Conservation (phyloP, 371 early-diverging fungal species). For the Mucor ambiguus region DNA sequence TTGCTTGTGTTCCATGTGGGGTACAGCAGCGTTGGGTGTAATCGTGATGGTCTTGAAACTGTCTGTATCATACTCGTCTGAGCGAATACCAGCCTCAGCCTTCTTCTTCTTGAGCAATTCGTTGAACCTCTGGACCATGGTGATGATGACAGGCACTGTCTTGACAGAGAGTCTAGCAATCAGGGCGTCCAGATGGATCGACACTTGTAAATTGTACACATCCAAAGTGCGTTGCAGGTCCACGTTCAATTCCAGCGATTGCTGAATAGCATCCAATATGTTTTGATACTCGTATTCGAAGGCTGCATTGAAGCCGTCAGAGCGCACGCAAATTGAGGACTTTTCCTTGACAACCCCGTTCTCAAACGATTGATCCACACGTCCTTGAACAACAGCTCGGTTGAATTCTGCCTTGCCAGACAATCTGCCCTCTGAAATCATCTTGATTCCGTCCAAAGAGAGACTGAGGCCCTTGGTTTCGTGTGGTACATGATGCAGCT, state of each 20-base stretch:
- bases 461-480: constrained; percentile 45
- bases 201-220: constrained; percentile 15
- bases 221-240: constrained; percentile 21
- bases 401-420: constrained; percentile 53
- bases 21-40: neutral
- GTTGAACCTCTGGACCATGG: constrained; percentile 53
- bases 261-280: constrained; percentile 51
- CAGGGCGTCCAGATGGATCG: constrained; percentile 27
- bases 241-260: constrained; percentile 39
- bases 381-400: constrained; percentile 26
- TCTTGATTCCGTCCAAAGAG: constrained; percentile 44
- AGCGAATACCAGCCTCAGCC: constrained; percentile 37
- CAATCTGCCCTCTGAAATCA: constrained; percentile 61
- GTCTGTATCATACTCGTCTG: neutral
- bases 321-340: constrained; percentile 23
- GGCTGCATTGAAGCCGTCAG: constrained; percentile 47
- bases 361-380: constrained; percentile 7
- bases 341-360: neutral
- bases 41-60: neutral
- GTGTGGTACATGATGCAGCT: constrained; percentile 51
- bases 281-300: constrained; percentile 76
- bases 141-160: constrained; percentile 67
- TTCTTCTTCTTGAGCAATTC: constrained; percentile 65
- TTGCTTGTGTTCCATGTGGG: neutral
- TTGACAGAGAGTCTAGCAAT: constrained; percentile 55